Evolutionary conservation across 108 stramenopile genomes (phyloP), one percentile per base, ranked within the genome.

Genomic region (Aurantiochytrium sp.): DNA sequence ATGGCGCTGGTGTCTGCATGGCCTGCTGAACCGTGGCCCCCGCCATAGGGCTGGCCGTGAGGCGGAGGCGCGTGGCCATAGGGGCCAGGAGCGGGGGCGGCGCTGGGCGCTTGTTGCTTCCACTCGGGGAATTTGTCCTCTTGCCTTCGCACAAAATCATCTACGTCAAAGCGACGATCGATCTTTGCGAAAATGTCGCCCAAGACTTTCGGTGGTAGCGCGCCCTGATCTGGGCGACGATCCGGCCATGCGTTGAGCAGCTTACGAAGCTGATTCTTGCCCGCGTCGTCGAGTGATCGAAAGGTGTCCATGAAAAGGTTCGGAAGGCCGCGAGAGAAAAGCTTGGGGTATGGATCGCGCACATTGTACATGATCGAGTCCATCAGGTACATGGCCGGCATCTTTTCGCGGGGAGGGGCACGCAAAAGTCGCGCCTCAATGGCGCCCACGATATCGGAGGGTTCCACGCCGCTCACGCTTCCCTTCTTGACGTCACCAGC

Each of bases 291-390:
- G n/a, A 47, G 23, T 14, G 49, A 53, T 12, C 76, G 45, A 83
- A 83, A 83, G 51, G 76, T 83, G 28, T 83, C 76, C 6, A 83
- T 55, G 10, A 83, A 8, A 12, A 53, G 51, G 76, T 47, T 53
- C 8, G 51, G 49, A 6, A 83, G 51, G 0, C 51, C 51, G n/a
- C 51, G 76, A 6, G 76, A 47, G 51, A 83, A 83, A 1, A 83
- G 51, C 49, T 83, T 53, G 10, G 76, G 76, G 76, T 83, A 83
- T 23, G 45, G 49, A 28, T 53, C 76, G 49, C 51, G 49, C n/a
- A 47, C 45, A 53, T 83, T 83, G 51, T 21, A 83, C 76, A 83
- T 53, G 51, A 83, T 83, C n/a, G 76, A 83, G 76, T 83, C 76
- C 76, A 83, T 83, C 18, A 83, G 4, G 51, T 83, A 83, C 76